Conservation (phyloP, 2,329 filamentous ascomycete genomes). For the Fusarium incarnatum region DNA sequence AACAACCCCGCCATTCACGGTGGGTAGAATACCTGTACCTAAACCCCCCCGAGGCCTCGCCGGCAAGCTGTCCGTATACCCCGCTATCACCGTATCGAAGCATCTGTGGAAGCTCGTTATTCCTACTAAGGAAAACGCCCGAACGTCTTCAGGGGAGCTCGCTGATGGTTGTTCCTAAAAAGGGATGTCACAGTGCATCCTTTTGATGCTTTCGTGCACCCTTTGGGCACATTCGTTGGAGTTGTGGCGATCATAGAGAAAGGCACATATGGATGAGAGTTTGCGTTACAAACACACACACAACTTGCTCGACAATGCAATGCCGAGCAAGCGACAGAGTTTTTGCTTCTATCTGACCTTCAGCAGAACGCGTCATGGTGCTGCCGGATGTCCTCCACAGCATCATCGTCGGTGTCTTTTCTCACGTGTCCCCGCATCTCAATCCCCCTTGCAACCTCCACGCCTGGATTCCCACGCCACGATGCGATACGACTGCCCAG, state of each 20-base stretch:
- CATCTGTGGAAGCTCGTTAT: constrained; percentile 45
- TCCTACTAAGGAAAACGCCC: constrained; percentile 43
- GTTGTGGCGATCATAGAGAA: constrained; percentile 16
- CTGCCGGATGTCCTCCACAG: constrained; percentile 33
- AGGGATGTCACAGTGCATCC: constrained; percentile 21
- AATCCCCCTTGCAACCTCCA: constrained; percentile 43
- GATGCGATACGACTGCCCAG: constrained; percentile 41
- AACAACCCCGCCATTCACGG: constrained; percentile 41
- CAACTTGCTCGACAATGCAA: constrained; percentile 9
- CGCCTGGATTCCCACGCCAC: constrained; percentile 42
- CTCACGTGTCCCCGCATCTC: constrained; percentile 49
- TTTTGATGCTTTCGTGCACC: constrained; percentile 17
- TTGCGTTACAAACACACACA: constrained; percentile 23
- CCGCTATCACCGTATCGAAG: constrained; percentile 47
- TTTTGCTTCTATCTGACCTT: constrained; percentile 24
- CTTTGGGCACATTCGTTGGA: constrained; percentile 6
- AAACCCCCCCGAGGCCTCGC: constrained; percentile 16
- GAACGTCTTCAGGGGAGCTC: constrained; percentile 28
- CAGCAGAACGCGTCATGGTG: constrained; percentile 42
- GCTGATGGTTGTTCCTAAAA: constrained; percentile 26
- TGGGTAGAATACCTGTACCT: constrained; percentile 17
- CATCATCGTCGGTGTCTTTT: constrained; percentile 40
- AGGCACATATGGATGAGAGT: constrained; percentile 7
- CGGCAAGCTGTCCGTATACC: constrained; percentile 43
- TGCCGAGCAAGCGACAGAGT: constrained; percentile 22